Base-by-base conservation (phyloP, 768 basidiomycete genomes). In the Hypsizygus marmoreus region DNA sequence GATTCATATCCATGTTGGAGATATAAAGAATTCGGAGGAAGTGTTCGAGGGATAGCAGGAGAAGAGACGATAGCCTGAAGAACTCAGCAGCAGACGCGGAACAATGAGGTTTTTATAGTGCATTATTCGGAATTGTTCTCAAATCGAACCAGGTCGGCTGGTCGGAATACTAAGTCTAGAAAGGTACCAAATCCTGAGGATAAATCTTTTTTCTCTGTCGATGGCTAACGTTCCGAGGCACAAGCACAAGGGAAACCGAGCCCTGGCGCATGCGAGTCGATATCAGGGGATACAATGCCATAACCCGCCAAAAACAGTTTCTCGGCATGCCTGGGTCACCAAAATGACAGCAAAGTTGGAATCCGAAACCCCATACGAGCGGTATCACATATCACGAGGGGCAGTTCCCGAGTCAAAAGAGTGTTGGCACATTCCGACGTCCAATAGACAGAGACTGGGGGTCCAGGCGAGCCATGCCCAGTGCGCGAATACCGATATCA, bases 401-500 rank as follows among this genome's bases (percentile, higher is more conserved):
- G 26, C n/a, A 12, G 39, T 40, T 29, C 39, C 39, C 39, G 39
- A 40, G 39, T 40, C 39, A 40, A 40, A 40, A 29, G 28, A 29
- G 10, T 4, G 17, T 19, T n/a, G 28, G 28, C 39, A 40, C 39
- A 40, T 22, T 14, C 23, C 11, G 37, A 7, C 37, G 37, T 38
- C 23, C 37, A 38, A 38, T 25, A 14, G 23, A 23, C 23, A 13
- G 16, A n/a, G 13, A 24, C n/a, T n/a, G n/a, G n/a, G n/a, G n/a
- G n/a, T n/a, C n/a, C n/a, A n/a, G n/a, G n/a, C n/a, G n/a, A n/a
- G n/a, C n/a, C n/a, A n/a, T n/a, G n/a, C n/a, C n/a, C n/a, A n/a
- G n/a, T n/a, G n/a, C n/a, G n/a, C n/a, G n/a, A n/a, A n/a, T n/a
- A n/a, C n/a, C n/a, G n/a, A n/a, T n/a, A n/a, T n/a, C n/a, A n/a